A percentile compares a stretch with the other conserved stretches of the same genome.
Evolutionary conservation across 1,284 basidiomycete species (phyloP).

Genomic region (Anthracocystis walkeri): DNA sequence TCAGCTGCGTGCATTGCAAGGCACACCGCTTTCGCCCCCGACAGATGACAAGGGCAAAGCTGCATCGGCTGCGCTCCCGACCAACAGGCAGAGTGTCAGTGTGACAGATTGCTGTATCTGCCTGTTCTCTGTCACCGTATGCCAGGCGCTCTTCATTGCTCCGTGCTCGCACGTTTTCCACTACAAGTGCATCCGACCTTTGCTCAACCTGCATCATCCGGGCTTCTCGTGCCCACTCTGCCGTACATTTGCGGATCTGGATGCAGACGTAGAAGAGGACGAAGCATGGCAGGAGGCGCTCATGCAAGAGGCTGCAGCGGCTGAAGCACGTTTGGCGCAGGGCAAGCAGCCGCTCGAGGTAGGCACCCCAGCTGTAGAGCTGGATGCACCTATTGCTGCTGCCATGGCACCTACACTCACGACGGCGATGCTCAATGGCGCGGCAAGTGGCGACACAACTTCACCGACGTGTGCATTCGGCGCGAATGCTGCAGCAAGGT

Average conservation of each 20-base stretch:
- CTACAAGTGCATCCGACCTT: conserved; percentile 95
- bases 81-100: conserved; percentile 57
- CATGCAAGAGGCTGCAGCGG: conserved; percentile 51
- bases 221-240: conserved; percentile 96
- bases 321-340: conserved; percentile 35
- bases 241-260: conserved; percentile 84
- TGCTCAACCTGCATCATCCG: conserved; percentile 86
- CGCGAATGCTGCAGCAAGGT: background rate
- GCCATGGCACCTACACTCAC: conserved; percentile 15
- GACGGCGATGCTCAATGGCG: conserved; percentile 15
- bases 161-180: conserved; percentile 89
- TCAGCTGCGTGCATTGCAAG: conserved; percentile 81
- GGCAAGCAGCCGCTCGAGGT: conserved; percentile 51
- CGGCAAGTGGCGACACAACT: background rate
- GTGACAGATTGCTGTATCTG: conserved; percentile 69
- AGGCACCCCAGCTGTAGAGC: conserved; percentile 43
- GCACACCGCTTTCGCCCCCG: conserved; percentile 43
- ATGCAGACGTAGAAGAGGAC: conserved; percentile 87
- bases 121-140: conserved; percentile 91
- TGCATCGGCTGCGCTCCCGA: conserved; percentile 34
- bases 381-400: conserved; percentile 46
- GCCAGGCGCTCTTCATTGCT: conserved; percentile 95
- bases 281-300: conserved; percentile 65
- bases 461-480: background rate
- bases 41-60: conserved; percentile 31